A percentile compares a stretch with the other conserved stretches of the same genome.
These are phyloP conservation scores for Rhodotorula babjevae DNA, from an alignment of 768 basidiomycete genomes.

Conservation along the genomic window DNA sequence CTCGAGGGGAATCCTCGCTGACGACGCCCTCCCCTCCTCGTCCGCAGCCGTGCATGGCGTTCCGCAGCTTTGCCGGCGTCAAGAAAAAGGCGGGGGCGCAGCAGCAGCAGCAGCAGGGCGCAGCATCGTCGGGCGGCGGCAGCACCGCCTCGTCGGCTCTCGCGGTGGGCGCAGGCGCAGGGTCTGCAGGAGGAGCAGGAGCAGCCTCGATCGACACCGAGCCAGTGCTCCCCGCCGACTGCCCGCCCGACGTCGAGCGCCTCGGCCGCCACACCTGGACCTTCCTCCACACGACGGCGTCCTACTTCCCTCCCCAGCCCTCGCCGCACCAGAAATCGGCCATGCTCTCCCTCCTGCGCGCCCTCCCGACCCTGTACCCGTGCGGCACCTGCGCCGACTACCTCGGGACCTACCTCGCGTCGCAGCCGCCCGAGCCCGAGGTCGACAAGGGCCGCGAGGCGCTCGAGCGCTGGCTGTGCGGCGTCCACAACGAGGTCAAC, in stretches of 20 bases:
- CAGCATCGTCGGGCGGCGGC: neutral
- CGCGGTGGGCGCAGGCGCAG: constrained; percentile 13
- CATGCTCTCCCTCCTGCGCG: constrained; percentile 73
- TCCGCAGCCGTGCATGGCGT: constrained; percentile 54
- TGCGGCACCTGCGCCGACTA: constrained; percentile 80
- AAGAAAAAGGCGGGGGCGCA: constrained; percentile 36
- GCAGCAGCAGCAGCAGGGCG: too few relatives aligned
- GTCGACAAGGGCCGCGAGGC: constrained; percentile 11
- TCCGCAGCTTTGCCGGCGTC: constrained; percentile 62
- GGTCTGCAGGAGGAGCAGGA: constrained; percentile 37
- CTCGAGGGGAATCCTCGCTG: neutral
- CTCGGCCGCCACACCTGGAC: constrained; percentile 94
- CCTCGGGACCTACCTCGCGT: constrained; percentile 65
- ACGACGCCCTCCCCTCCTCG: neutral
- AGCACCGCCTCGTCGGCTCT: constrained; percentile 26
- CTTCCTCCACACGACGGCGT: constrained; percentile 90
- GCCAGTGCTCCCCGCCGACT: constrained; percentile 50
- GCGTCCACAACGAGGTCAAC: constrained; percentile 90
- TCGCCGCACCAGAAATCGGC: constrained; percentile 68
- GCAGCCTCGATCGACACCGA: constrained; percentile 16
- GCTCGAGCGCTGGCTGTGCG: constrained; percentile 66
- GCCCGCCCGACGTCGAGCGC: constrained; percentile 83
- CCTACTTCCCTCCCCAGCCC: constrained; percentile 86
- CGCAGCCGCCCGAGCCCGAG: constrained; percentile 60
- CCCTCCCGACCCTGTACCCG: constrained; percentile 75